phyloP scores from a whole-genome alignment of 257 asterid genomes.

The Paraleonurus japonicus region DNA sequence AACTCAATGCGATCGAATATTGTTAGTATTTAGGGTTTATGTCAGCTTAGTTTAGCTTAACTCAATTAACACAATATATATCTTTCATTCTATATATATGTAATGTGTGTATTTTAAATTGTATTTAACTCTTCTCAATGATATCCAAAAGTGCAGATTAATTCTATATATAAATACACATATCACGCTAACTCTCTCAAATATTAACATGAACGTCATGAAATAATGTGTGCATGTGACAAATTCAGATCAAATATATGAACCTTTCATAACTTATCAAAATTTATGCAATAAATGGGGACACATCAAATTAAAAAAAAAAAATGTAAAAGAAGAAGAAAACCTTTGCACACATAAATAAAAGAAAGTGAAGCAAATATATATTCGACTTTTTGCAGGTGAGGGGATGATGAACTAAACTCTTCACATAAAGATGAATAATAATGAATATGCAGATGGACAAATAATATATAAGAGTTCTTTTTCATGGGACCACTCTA shows the following conservation, averaged over 20 bases:
- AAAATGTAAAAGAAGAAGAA: not conserved
- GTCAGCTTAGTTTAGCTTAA: too few relatives aligned
- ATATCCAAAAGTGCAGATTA: too few relatives aligned
- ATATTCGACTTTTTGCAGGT: constrained; percentile 17
- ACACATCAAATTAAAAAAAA: not conserved
- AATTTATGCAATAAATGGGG: not conserved
- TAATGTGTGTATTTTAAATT: too few relatives aligned
- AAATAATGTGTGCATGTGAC: too few relatives aligned
- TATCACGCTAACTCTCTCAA: too few relatives aligned
- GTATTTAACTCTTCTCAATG: not conserved
- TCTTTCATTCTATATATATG: too few relatives aligned
- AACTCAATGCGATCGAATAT: too few relatives aligned
- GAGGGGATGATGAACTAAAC: not conserved
- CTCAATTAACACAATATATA: too few relatives aligned
- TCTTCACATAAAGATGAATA: not conserved
- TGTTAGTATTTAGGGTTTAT: too few relatives aligned
- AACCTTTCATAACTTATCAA: not conserved
- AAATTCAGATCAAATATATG: not conserved
- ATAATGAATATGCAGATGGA: constrained; percentile 1
- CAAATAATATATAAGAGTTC: not conserved
- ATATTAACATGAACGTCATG: too few relatives aligned
- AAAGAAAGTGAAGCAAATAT: not conserved
- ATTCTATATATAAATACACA: too few relatives aligned
- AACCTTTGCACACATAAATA: too few relatives aligned
- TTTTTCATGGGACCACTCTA: constrained; percentile 22